Percentiles rank a stretch among this genome's conserved stretches.
Conservation (phyloP, 1,139 yeast genomes). For the Scheffersomyces stambukii region DNA sequence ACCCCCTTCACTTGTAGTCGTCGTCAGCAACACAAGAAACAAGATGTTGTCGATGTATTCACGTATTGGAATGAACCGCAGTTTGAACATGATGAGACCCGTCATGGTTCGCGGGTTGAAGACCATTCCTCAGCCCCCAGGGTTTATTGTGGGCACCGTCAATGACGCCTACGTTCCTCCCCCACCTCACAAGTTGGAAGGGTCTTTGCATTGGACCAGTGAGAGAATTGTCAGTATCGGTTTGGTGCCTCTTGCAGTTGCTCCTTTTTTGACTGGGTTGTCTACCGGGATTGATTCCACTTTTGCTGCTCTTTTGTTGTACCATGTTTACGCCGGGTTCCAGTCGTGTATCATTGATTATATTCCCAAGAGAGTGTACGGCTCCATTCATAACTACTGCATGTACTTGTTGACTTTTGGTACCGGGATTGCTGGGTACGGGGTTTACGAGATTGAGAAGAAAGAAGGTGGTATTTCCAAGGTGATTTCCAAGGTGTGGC, state of each 20-base stretch:
- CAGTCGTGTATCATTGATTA: slow-evolving; percentile 85
- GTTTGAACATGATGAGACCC: slow-evolving; percentile 12
- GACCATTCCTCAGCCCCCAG: slow-evolving; percentile 62
- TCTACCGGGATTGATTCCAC: slow-evolving; percentile 72
- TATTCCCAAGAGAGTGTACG: slow-evolving; percentile 81
- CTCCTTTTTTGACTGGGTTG: slow-evolving; percentile 70
- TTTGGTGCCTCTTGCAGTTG: slow-evolving; percentile 67
- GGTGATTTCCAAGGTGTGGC: slow-evolving; percentile 36
- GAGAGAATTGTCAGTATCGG: slow-evolving; percentile 67
- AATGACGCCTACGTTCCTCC: slow-evolving; percentile 79
- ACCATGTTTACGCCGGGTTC: slow-evolving; percentile 80
- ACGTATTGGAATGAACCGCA: slow-evolving; percentile 24
- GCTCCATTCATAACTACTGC: slow-evolving; percentile 62
- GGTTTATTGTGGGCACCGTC: slow-evolving; percentile 66
- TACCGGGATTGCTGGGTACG: slow-evolving; percentile 69
- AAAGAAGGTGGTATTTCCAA: slow-evolving; percentile 43
- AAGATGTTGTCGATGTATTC: slow-evolving; percentile 24
- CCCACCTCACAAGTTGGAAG: slow-evolving; percentile 57
- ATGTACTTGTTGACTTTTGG: slow-evolving; percentile 66
- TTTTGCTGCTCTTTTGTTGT: slow-evolving; percentile 56
- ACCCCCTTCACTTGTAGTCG: neutral
- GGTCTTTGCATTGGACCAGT: slow-evolving; percentile 86
- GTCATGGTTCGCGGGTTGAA: slow-evolving; percentile 24
- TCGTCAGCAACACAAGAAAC: neutral
- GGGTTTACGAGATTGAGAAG: slow-evolving; percentile 78